Evolutionary conservation across 768 basidiomycete species (phyloP).

Genomic region (Pisolithus tinctorius): DNA sequence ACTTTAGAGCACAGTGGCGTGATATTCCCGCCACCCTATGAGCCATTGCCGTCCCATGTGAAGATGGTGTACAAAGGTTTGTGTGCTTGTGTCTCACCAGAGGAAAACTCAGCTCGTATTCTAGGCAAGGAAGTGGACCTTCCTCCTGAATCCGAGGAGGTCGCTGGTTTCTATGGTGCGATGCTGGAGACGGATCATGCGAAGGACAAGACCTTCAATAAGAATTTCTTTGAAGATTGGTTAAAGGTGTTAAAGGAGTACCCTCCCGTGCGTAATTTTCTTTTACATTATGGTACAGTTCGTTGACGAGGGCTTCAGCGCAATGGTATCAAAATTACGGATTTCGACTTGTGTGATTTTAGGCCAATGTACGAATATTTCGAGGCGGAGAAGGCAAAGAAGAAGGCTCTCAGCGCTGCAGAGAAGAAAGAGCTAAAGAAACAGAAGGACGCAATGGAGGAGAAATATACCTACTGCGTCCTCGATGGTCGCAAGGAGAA

Average conservation of each 20-base stretch:
- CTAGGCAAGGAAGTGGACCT: constrained; percentile 75
- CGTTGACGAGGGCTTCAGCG: constrained; percentile 33
- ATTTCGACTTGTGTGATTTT: constrained; percentile 85
- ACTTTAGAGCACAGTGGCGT: constrained; percentile 95
- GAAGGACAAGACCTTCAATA: constrained; percentile 79
- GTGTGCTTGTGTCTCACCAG: constrained; percentile 18
- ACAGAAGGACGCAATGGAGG: constrained; percentile 76
- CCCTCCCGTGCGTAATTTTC: constrained; percentile 64
- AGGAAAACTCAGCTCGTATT: constrained; percentile 12
- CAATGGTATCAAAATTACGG: constrained; percentile 67
- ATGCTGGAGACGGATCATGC: constrained; percentile 92
- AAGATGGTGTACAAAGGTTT: constrained; percentile 95
- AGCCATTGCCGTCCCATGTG: constrained; percentile 70
- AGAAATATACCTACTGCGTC: constrained; percentile 77
- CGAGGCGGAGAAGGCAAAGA: constrained; percentile 87
- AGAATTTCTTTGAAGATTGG: constrained; percentile 96
- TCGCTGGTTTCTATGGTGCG: constrained; percentile 92
- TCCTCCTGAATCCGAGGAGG: constrained; percentile 86
- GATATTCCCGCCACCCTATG: constrained; percentile 92
- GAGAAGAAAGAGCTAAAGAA: constrained; percentile 93
- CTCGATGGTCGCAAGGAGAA: constrained; percentile 97
- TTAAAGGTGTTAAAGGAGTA: constrained; percentile 64
- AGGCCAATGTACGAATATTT: constrained; percentile 90
- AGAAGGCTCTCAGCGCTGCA: constrained; percentile 75
- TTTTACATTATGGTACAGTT: constrained; percentile 2